A percentile compares a stretch with the other conserved stretches of the same genome.
Conservation (phyloP, 1,139 yeast genomes). For the Pichia sp. region DNA sequence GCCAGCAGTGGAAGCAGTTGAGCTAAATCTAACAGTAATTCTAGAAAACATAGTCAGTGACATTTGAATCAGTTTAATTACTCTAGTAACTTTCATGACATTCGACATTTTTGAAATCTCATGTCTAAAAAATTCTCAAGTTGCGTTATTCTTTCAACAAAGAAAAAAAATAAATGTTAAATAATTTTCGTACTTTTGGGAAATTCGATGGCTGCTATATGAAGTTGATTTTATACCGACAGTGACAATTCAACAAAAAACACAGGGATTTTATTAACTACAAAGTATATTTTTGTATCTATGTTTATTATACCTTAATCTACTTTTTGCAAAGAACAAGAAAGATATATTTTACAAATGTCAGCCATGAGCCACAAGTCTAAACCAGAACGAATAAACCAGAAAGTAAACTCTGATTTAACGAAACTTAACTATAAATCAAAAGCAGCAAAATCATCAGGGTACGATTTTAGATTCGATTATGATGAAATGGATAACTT, state of each 20-base stretch:
- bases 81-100: too few relatives aligned
- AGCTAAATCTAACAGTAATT: constrained; percentile 5
- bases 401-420: too few relatives aligned
- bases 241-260: too few relatives aligned
- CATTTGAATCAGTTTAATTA: too few relatives aligned
- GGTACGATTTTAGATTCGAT: constrained; percentile 3
- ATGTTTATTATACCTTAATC: too few relatives aligned
- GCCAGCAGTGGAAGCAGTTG: constrained; percentile 9
- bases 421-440: neutral
- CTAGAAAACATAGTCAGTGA: neutral
- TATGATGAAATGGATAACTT: neutral
- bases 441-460: neutral
- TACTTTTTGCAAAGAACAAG: too few relatives aligned
- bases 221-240: too few relatives aligned
- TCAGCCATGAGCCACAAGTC: neutral
- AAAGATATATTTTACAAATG: neutral
- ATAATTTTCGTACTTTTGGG: neutral
- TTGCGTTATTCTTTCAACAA: neutral
- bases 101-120: neutral
- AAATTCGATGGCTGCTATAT: neutral
- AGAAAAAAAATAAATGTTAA: too few relatives aligned
- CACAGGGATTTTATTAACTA: too few relatives aligned
- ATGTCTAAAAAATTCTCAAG: neutral
- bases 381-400: neutral
- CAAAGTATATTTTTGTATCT: too few relatives aligned